Percentiles rank a stretch among this genome's conserved stretches.
Conservation (phyloP, 768 basidiomycete genomes). For the Lanmaoa pseudosensibilis region DNA sequence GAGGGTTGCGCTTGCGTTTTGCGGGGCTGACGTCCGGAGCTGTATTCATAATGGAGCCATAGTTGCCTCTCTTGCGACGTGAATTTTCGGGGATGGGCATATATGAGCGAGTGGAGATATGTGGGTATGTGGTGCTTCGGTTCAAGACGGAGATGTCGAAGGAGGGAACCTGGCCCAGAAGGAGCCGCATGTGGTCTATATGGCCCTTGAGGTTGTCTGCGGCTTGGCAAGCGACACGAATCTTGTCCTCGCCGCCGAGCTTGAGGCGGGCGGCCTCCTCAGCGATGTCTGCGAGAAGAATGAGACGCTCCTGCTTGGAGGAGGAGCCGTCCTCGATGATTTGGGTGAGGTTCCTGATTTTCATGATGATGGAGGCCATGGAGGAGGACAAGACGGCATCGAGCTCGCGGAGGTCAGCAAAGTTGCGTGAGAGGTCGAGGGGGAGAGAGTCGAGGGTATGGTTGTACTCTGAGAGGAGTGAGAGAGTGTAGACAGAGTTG, state of each 20-base stretch:
- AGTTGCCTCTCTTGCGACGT: slow-evolving; percentile 56
- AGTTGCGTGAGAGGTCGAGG: slow-evolving; percentile 88
- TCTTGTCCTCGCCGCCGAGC: slow-evolving; percentile 96
- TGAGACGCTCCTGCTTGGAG: slow-evolving; percentile 72
- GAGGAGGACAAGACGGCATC: slow-evolving; percentile 95
- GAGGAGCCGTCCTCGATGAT: slow-evolving; percentile 69
- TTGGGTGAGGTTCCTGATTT: slow-evolving; percentile 70
- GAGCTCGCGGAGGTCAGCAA: slow-evolving; percentile 96
- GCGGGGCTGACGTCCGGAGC: slow-evolving; percentile 58
- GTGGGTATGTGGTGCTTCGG: slow-evolving; percentile 71
- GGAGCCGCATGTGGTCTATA: slow-evolving; percentile 56
- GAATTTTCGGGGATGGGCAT: slow-evolving; percentile 72
- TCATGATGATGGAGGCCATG: slow-evolving; percentile 75
- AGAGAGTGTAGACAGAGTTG: slow-evolving; percentile 58
- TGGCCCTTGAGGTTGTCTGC: slow-evolving; percentile 82
- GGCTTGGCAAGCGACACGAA: slow-evolving; percentile 88
- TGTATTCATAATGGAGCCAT: slow-evolving; percentile 53
- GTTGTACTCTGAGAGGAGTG: slow-evolving; percentile 78
- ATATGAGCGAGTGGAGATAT: slow-evolving; percentile 67
- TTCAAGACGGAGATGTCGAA: slow-evolving; percentile 58
- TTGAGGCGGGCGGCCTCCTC: slow-evolving; percentile 91
- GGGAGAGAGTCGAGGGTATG: slow-evolving; percentile 94
- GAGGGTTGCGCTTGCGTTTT: slow-evolving; percentile 58
- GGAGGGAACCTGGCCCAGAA: slow-evolving; percentile 62
- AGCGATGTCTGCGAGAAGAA: slow-evolving; percentile 88